phyloP scores from a whole-genome alignment of 768 basidiomycete genomes.

The Scleroderma citrinum region DNA sequence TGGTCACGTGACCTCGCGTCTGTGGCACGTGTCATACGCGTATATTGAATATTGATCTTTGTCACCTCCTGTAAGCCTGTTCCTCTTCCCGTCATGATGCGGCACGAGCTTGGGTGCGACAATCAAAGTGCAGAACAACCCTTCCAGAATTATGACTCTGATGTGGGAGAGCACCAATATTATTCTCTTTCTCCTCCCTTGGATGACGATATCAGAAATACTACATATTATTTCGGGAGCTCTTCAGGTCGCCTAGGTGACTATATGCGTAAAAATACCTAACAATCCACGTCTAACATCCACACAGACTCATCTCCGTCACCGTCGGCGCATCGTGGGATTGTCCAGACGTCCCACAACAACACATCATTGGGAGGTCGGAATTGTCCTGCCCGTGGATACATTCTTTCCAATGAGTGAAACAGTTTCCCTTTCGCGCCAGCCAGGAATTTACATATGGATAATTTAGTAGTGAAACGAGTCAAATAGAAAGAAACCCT shows the following conservation, averaged over 20 bases:
- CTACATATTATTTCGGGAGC: not conserved
- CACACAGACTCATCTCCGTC: slow-evolving; percentile 32
- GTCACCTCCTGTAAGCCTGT: too few relatives aligned
- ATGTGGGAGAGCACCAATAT: not conserved
- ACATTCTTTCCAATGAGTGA: not conserved
- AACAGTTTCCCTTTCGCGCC: not conserved
- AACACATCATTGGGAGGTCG: slow-evolving; percentile 1
- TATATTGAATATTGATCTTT: too few relatives aligned
- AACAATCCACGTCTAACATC: slow-evolving; percentile 12
- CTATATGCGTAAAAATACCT: slow-evolving; percentile 18
- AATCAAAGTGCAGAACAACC: not conserved
- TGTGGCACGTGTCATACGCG: slow-evolving; percentile 13
- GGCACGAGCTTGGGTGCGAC: not conserved
- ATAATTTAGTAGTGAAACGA: not conserved
- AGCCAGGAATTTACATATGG: not conserved
- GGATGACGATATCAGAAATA: not conserved
- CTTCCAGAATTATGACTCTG: not conserved
- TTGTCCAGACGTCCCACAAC: slow-evolving; percentile 3
- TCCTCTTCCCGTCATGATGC: not conserved
- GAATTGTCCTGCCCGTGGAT: not conserved
- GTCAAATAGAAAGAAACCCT: not conserved
- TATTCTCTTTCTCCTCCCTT: not conserved
- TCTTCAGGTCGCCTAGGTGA: slow-evolving; percentile 13
- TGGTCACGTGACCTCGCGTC: slow-evolving; percentile 21
- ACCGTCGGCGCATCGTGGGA: slow-evolving; percentile 24